These are phyloP conservation scores for Coemansia sp. DNA, from an alignment of 192 early-diverging fungal species.

Conservation along the genomic window DNA sequence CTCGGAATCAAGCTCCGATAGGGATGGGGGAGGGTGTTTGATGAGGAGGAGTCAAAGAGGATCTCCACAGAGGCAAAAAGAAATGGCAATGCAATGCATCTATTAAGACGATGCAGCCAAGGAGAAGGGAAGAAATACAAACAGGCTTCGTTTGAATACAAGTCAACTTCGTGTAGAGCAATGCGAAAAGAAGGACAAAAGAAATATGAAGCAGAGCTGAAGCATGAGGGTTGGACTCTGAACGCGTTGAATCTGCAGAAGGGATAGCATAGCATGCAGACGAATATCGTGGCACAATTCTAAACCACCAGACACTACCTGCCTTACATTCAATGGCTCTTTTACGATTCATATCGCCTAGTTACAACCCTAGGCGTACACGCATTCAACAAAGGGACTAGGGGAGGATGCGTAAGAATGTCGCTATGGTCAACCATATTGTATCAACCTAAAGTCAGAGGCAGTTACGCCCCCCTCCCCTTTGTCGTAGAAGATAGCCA, in stretches of 20 bases:
- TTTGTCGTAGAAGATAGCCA: background rate
- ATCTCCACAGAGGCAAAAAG: background rate
- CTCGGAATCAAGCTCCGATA: background rate
- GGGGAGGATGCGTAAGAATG: background rate
- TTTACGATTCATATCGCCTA: background rate
- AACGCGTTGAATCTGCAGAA: constrained; percentile 4
- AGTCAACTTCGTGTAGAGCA: background rate
- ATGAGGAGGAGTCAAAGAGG: background rate
- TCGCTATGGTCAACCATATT: background rate
- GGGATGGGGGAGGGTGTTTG: background rate
- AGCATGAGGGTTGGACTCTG: background rate
- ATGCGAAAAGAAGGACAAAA: background rate
- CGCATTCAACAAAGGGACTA: background rate
- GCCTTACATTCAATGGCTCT: background rate
- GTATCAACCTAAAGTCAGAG: background rate
- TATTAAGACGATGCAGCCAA: too few relatives aligned
- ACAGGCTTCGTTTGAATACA: background rate
- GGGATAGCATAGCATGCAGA: background rate
- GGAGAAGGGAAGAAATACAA: background rate
- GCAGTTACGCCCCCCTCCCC: background rate
- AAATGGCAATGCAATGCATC: background rate
- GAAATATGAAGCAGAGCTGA: background rate
- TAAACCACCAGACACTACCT: background rate
- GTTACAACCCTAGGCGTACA: background rate
- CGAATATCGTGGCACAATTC: background rate